Base-by-base conservation (phyloP, 768 basidiomycete genomes). In the Hysterangium stoloniferum region DNA sequence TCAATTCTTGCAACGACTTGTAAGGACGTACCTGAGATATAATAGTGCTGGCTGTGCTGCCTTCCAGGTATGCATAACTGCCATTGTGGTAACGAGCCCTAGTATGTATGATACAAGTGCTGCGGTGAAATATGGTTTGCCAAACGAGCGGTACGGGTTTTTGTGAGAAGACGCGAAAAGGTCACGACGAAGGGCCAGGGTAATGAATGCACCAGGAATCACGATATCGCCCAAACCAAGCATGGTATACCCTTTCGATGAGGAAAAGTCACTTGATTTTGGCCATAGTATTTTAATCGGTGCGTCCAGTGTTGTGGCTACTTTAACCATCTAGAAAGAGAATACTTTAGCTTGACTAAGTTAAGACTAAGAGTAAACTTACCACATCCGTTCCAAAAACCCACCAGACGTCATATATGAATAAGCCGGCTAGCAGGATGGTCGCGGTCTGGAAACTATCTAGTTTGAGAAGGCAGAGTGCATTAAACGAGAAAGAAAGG, bases 381-480 rank as follows among this genome's bases (percentile, higher is more conserved):
- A 87, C 87, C 66, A 91, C 87, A 59, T 82, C 77, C 0, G 86
- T 86, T 17, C 86, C 87, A 63, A 93, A 94, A 2, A 94, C 91
- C 89, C 89, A 96, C 77, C 84, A 95, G 34, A 96, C 78, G 62
- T 98, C 95, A 62, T 98, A 98, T 35, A 96, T 40, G 68, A 97
- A 91, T 20, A 99, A 70, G 4, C 89, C 92, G 2, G 76, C 75
- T 4, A 99, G 72, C 3, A 97, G 74, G 53, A 91, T 78, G 34
- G 75, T 75, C 6, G 92, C 95, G 13, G 95, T 96, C 59, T 74
- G 67, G 73, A 97, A 95, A 7, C 87, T 87, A 65, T 98, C 95
- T 28, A 97, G 66, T 63, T 82, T 85, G 57, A 97, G 71, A 53
- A 93, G 64, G 32, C 80, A 74, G 45, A 97, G 69, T 3, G 89